A percentile compares a stretch with the other conserved stretches of the same genome.
These are phyloP conservation scores for Arthrobotrys musiformis DNA, from an alignment of 2,329 filamentous ascomycete genomes.

Conservation along the genomic window DNA sequence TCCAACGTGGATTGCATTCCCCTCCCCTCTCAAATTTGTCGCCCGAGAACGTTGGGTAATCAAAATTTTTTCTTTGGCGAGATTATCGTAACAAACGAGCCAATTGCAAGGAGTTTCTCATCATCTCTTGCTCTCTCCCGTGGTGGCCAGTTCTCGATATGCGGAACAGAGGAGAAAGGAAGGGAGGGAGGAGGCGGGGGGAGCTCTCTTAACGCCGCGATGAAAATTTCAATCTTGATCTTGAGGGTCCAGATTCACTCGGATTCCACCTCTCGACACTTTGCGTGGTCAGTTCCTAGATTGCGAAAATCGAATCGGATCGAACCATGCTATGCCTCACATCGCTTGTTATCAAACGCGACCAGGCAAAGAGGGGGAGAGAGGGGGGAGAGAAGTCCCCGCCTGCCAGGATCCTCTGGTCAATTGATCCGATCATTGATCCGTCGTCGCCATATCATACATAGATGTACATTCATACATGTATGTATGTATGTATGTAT, in stretches of 20 bases:
- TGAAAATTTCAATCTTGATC: slow-evolving; percentile 20
- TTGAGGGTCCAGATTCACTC: slow-evolving; percentile 25
- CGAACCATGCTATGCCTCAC: too few species aligned
- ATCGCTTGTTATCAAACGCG: background rate
- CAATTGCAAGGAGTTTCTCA: slow-evolving; percentile 44
- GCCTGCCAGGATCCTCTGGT: slow-evolving; percentile 5
- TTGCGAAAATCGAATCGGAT: slow-evolving; percentile 3
- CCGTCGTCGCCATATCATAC: background rate
- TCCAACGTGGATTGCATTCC: slow-evolving; percentile 47
- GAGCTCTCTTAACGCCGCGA: slow-evolving; percentile 52
- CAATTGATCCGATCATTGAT: slow-evolving; percentile 25
- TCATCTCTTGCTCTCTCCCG: background rate
- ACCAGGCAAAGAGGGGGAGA: background rate
- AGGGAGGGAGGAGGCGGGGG: background rate
- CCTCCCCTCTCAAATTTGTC: slow-evolving; percentile 12
- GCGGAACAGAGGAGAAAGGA: too few species aligned
- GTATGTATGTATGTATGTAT: too few species aligned
- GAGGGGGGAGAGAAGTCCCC: background rate
- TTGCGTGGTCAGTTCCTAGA: background rate
- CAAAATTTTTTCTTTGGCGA: slow-evolving; percentile 48
- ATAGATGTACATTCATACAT: too few species aligned
- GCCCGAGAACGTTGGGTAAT: slow-evolving; percentile 39
- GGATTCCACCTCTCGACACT: slow-evolving; percentile 2
- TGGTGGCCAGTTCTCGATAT: slow-evolving; percentile 22
- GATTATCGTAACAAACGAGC: slow-evolving; percentile 40